Percentiles rank a stretch among this genome's conserved stretches.
Conservation (phyloP, 2,329 filamentous ascomycete species). For the Colletotrichum neosansevieriae region DNA sequence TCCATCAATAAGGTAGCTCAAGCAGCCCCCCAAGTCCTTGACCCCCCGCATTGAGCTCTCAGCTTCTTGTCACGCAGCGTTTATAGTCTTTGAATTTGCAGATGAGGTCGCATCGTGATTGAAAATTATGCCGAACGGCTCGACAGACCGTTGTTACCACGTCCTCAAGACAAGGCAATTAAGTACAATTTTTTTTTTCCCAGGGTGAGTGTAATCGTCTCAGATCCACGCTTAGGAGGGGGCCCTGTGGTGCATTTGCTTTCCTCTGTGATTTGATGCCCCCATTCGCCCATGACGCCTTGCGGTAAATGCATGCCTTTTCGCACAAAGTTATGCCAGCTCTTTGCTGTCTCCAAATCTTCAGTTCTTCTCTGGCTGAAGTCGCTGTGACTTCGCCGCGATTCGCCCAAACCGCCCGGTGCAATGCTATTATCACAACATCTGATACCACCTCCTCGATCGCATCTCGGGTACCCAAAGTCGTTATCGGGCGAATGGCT, state of each 20-base stretch:
- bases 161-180: not conserved
- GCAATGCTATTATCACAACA: not conserved
- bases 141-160: not conserved
- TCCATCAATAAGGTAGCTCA: not conserved
- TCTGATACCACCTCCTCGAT: not conserved
- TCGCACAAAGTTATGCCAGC: not conserved
- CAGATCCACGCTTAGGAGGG: not conserved
- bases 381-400: no score
- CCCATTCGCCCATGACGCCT: slow-evolving; percentile 19
- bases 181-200: no score
- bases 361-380: no score
- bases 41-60: slow-evolving; percentile 20
- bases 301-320: not conserved
- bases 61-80: not conserved
- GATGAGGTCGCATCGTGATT: slow-evolving; percentile 17
- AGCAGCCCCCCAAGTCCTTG: no score
- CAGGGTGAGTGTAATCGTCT: not conserved
- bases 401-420: no score
- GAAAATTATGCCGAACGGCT: slow-evolving; percentile 33
- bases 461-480: slow-evolving; percentile 27
- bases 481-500: slow-evolving; percentile 37
- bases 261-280: not conserved
- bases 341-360: not conserved
- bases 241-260: not conserved
- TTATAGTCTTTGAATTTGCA: not conserved